phyloP scores from a whole-genome alignment of 1,284 basidiomycete species.

The Ceratobasidium theobromae region DNA sequence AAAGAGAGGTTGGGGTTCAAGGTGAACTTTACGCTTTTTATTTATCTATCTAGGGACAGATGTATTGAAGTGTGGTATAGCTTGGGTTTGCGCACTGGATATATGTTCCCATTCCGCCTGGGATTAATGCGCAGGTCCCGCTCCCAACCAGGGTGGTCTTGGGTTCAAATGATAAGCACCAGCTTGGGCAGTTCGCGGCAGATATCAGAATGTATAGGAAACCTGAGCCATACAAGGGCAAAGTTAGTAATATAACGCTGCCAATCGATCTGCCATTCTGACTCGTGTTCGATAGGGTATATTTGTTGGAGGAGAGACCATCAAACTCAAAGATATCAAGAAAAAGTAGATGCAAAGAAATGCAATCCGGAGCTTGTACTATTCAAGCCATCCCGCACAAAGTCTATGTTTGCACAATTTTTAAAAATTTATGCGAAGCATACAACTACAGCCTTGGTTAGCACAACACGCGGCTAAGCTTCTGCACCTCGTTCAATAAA shows the following conservation, averaged over 20 bases:
- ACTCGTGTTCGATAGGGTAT: constrained; percentile 62
- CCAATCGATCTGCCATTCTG: constrained; percentile 34
- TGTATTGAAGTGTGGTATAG: neutral
- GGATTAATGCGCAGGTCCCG: constrained; percentile 76
- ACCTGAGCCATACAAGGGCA: constrained; percentile 97
- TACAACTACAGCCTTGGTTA: too few relatives aligned
- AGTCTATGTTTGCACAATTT: too few relatives aligned
- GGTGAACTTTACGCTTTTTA: constrained; percentile 45
- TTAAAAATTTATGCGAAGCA: neutral
- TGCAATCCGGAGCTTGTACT: too few relatives aligned
- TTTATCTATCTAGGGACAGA: neutral
- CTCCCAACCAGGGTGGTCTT: constrained; percentile 67
- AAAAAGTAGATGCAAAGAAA: constrained; percentile 70
- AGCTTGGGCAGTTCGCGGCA: constrained; percentile 85
- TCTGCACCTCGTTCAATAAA: constrained; percentile 76
- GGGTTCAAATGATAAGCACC: constrained; percentile 72
- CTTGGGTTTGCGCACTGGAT: constrained; percentile 86
- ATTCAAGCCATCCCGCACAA: too few relatives aligned
- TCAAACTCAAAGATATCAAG: constrained; percentile 88
- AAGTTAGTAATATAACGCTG: constrained; percentile 63
- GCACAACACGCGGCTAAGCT: constrained; percentile 74
- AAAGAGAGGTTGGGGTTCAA: constrained; percentile 76
- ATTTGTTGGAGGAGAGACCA: constrained; percentile 86
- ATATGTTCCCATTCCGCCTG: constrained; percentile 74
- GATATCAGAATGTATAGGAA: constrained; percentile 80